A percentile compares a stretch with the other conserved stretches of the same genome.
Conservation (phyloP, 257 asterid species). For the Capsicum rhomboideum region DNA sequence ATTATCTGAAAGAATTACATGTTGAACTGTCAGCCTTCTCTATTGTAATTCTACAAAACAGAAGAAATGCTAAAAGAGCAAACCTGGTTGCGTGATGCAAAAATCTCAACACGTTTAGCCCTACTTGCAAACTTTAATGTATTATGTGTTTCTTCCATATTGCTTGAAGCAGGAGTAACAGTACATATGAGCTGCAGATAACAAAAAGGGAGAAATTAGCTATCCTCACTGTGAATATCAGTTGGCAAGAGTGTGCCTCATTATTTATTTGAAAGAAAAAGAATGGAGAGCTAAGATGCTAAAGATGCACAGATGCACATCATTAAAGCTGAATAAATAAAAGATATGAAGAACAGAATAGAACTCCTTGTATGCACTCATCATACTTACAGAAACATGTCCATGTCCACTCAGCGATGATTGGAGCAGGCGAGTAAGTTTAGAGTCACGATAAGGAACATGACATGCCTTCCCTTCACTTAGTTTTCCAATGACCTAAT, state of each 20-base stretch:
- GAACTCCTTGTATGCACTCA: not conserved
- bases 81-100: slow-evolving; percentile 93
- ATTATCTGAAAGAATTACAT: slow-evolving; percentile 50
- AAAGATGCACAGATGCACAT: not conserved
- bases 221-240: not conserved
- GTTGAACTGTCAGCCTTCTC: not conserved
- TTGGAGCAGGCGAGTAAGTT: slow-evolving; percentile 91
- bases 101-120: slow-evolving; percentile 91
- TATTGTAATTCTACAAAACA: not conserved
- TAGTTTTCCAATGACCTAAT: slow-evolving; percentile 92
- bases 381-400: slow-evolving; percentile 83
- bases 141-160: slow-evolving; percentile 97
- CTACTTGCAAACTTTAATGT: slow-evolving; percentile 97
- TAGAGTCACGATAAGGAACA: slow-evolving; percentile 96
- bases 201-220: slow-evolving; percentile 6
- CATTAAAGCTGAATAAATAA: not conserved
- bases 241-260: not conserved
- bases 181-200: slow-evolving; percentile 85
- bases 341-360: not conserved
- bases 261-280: not conserved
- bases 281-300: not conserved
- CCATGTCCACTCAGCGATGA: slow-evolving; percentile 99
- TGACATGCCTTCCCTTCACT: slow-evolving; percentile 98
- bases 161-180: slow-evolving; percentile 97
- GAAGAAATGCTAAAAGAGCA: slow-evolving; percentile 8